Percentiles rank a stretch among this genome's conserved stretches.
Evolutionary conservation across 108 stramenopile genomes (phyloP).

Genomic region (Stephanodiscus triporus): DNA sequence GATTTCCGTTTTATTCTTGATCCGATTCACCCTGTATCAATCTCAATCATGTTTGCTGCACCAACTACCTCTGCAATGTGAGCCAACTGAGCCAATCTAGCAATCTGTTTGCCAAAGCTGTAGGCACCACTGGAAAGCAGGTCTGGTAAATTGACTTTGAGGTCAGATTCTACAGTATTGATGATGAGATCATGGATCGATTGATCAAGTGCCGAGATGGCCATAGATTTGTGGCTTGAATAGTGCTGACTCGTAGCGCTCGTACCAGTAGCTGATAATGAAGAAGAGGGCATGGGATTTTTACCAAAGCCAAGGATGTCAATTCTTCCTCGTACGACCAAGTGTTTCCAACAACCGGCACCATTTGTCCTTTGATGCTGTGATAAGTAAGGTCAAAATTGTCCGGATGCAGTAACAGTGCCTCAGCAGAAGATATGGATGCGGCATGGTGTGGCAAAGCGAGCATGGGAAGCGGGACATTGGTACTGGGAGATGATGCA

Average conservation of each 20-base stretch:
- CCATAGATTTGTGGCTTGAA: slow-evolving; percentile 15
- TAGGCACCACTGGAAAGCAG: slow-evolving; percentile 69
- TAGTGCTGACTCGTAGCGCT: slow-evolving; percentile 16
- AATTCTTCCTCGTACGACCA: slow-evolving; percentile 82
- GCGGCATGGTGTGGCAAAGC: slow-evolving; percentile 86
- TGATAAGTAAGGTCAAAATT: slow-evolving; percentile 71
- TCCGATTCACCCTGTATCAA: slow-evolving; percentile 6
- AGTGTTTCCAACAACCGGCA: slow-evolving; percentile 66
- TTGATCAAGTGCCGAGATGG: slow-evolving; percentile 47
- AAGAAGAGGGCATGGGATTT: slow-evolving; percentile 4
- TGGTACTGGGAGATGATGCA: slow-evolving; percentile 28
- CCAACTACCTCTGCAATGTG: slow-evolving; percentile 60
- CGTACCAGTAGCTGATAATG: slow-evolving; percentile 4
- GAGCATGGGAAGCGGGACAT: slow-evolving; percentile 70
- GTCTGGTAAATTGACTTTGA: slow-evolving; percentile 62
- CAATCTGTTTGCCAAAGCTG: slow-evolving; percentile 83
- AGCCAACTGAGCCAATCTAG: slow-evolving; percentile 79
- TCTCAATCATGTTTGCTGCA: slow-evolving; percentile 17
- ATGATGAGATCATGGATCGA: slow-evolving; percentile 54
- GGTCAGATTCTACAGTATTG: slow-evolving; percentile 64
- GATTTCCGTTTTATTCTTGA: slow-evolving; percentile 8
- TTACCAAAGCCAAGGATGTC: slow-evolving; percentile 55
- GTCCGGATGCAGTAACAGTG: slow-evolving; percentile 38
- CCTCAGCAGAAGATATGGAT: slow-evolving; percentile 50
- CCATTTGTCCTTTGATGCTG: slow-evolving; percentile 82